Evolutionary conservation across 148 eudicot species (phyloP).

Genomic region (Salicornia ramosissima): DNA sequence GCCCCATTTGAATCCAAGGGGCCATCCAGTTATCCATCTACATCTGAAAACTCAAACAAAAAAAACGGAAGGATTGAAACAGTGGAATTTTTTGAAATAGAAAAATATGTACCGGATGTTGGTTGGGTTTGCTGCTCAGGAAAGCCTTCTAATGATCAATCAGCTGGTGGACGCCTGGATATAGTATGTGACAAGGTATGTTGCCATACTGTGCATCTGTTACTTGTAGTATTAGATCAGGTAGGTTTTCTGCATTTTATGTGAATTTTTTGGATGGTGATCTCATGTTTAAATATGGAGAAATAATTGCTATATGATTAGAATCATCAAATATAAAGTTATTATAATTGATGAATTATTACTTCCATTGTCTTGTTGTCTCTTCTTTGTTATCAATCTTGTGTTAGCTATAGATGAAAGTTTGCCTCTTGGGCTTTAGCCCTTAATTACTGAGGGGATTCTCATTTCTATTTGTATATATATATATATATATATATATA

Average conservation of each 20-base stretch:
- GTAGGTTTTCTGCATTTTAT: not conserved
- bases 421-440: not conserved
- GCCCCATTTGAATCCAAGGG: constrained; percentile 32
- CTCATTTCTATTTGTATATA: too few species aligned
- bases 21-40: constrained; percentile 26
- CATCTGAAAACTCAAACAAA: constrained; percentile 27
- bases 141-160: constrained; percentile 26
- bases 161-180: constrained; percentile 28
- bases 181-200: constrained; percentile 57
- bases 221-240: not conserved
- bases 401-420: not conserved
- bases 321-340: too few species aligned
- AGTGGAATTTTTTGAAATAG: constrained; percentile 69
- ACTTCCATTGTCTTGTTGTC: not conserved
- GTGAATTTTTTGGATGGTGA: not conserved
- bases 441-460: constrained; percentile 1
- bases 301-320: not conserved
- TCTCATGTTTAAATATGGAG: not conserved
- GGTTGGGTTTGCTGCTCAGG: constrained; percentile 54
- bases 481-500: too few species aligned
- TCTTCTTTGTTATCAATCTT: not conserved
- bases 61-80: constrained; percentile 39
- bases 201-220: constrained; percentile 5
- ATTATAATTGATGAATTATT: not conserved
- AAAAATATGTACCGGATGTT: constrained; percentile 40